Evolutionary conservation across 1,139 yeast species (phyloP).

Genomic region (Martiniozyma asiatica): DNA sequence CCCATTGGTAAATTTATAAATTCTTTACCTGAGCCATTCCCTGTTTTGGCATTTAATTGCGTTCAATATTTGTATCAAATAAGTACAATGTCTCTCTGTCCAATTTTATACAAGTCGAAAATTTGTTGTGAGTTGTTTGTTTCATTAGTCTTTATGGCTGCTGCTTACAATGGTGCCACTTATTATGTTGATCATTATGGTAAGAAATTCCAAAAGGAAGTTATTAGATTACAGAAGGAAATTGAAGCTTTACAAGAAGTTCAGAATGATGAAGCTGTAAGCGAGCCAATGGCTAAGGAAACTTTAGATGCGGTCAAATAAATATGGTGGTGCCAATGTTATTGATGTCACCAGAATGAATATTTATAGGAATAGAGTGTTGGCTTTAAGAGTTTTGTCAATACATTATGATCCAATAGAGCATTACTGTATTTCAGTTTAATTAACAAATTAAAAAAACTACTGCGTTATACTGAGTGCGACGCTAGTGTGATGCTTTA

Average conservation of each 20-base stretch:
- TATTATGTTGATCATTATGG: conserved; percentile 89
- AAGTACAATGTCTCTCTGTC: conserved; percentile 81
- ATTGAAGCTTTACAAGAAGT: conserved; percentile 47
- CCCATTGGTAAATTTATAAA: conserved; percentile 71
- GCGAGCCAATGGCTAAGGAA: no score
- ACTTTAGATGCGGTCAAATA: no score
- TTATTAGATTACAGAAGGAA: conserved; percentile 56
- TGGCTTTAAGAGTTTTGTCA: no score
- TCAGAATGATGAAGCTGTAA: conserved; percentile 25
- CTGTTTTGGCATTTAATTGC: conserved; percentile 71
- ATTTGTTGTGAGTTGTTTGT: conserved; percentile 60
- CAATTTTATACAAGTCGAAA: conserved; percentile 69
- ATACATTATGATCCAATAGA: no score
- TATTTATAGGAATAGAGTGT: no score
- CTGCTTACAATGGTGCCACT: conserved; percentile 89
- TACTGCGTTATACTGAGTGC: no score
- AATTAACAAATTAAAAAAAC: no score
- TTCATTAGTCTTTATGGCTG: conserved; percentile 58
- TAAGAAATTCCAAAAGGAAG: conserved; percentile 75
- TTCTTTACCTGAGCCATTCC: conserved; percentile 71
- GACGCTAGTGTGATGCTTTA: no score
- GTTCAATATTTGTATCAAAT: conserved; percentile 84
- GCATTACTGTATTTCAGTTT: no score
- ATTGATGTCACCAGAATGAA: no score
- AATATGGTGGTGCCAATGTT: no score